These are phyloP conservation scores for Psilocybe subaeruginosa DNA, from an alignment of 768 basidiomycete genomes.

Conservation along the genomic window DNA sequence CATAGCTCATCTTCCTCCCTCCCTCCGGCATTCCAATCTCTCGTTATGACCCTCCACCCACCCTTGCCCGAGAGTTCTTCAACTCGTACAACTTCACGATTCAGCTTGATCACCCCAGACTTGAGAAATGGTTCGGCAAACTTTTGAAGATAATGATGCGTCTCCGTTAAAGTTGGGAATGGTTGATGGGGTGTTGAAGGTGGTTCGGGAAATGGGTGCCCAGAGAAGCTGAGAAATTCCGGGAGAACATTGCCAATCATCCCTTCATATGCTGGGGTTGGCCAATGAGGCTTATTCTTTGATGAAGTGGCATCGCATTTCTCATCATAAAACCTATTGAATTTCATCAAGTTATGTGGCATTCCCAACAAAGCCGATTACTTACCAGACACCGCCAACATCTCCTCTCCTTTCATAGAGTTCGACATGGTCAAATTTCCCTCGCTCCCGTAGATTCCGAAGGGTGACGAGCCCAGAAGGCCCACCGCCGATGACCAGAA, in stretches of 20 bases:
- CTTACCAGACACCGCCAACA: slow-evolving; percentile 56
- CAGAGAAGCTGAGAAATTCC: slow-evolving; percentile 43
- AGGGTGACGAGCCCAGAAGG: slow-evolving; percentile 50
- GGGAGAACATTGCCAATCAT: slow-evolving; percentile 56
- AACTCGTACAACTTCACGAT: slow-evolving; percentile 40
- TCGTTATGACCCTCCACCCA: slow-evolving; percentile 43
- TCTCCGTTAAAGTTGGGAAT: slow-evolving; percentile 42
- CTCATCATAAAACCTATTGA: slow-evolving; percentile 36
- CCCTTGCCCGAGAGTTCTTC: slow-evolving; percentile 32
- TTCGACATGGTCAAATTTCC: slow-evolving; percentile 44
- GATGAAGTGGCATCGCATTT: slow-evolving; percentile 5
- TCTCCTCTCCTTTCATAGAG: slow-evolving; percentile 49
- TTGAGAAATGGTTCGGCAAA: slow-evolving; percentile 37
- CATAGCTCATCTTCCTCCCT: slow-evolving; percentile 37
- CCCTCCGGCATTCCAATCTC: slow-evolving; percentile 33
- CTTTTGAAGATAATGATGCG: slow-evolving; percentile 35
- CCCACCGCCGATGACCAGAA: slow-evolving; percentile 51
- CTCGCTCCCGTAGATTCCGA: slow-evolving; percentile 47
- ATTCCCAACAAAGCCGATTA: background rate
- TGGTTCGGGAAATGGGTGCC: slow-evolving; percentile 36
- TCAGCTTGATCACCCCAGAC: slow-evolving; percentile 39
- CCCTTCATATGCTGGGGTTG: slow-evolving; percentile 49
- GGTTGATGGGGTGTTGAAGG: slow-evolving; percentile 34
- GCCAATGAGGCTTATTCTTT: slow-evolving; percentile 38
- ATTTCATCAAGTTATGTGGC: background rate